phyloP scores from a whole-genome alignment of 345 rosid species.

The Alliaria petiolata region DNA sequence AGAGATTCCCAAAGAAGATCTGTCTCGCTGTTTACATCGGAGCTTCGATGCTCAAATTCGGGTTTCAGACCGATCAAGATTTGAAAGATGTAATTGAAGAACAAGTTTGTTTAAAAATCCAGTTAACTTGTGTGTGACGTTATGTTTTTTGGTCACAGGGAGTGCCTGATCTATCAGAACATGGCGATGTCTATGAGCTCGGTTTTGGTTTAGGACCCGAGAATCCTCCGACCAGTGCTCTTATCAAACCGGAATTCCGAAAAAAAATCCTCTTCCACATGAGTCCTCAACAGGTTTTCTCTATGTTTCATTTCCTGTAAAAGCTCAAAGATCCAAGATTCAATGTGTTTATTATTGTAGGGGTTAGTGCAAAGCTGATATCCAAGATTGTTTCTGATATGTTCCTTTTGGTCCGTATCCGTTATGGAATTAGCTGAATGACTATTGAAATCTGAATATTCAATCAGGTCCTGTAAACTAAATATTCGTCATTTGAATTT shows the following conservation, averaged over 20 bases:
- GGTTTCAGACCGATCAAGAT: slow-evolving; percentile 56
- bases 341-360: not conserved
- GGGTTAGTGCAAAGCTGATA: not conserved
- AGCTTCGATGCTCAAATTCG: slow-evolving; percentile 78
- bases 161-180: slow-evolving; percentile 64
- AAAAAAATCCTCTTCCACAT: slow-evolving; percentile 57
- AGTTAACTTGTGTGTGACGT: slow-evolving; percentile 27
- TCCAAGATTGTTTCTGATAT: not conserved
- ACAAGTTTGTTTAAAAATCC: not conserved
- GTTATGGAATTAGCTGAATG: no score
- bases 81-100: slow-evolving; percentile 42
- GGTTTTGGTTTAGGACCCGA: slow-evolving; percentile 66
- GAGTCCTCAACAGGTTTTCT: slow-evolving; percentile 67
- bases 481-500: no score
- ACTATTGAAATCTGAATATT: no score
- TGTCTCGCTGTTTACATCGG: slow-evolving; percentile 60
- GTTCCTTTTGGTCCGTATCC: no score
- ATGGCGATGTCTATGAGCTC: slow-evolving; percentile 64
- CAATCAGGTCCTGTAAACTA: no score
- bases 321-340: not conserved
- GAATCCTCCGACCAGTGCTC: slow-evolving; percentile 72
- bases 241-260: slow-evolving; percentile 52
- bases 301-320: slow-evolving; percentile 1
- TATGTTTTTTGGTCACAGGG: slow-evolving; percentile 48
- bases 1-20: slow-evolving; percentile 56